Base-by-base conservation (phyloP, 306 rosid species). In the Acacia acuminata region DNA sequence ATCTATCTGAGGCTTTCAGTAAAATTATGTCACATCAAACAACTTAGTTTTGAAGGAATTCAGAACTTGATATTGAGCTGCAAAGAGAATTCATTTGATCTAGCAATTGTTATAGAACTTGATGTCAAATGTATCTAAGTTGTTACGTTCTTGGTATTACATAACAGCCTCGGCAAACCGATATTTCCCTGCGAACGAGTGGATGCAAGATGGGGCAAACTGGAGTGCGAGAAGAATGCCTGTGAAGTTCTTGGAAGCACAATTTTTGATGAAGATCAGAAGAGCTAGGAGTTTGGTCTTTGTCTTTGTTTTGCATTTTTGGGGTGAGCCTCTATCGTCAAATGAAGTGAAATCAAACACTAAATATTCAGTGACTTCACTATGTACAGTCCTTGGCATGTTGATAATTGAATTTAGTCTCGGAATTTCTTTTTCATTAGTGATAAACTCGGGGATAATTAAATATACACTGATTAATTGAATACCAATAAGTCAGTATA, bases 161-260 rank as follows among this genome's bases (percentile, higher is more conserved):
- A 30, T 51, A 86, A 75, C 96, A 93, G 99, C 90, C 87, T 96
- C 15, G 90, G 87, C 76, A 96, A 96, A 82, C 89, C 87, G 2
- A 78, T 79, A 81, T 96, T 96, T 77, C 94, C 97, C 3, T 90
- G 97, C 55, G 97, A 92, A 78, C 88, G 97, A 60, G 91, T 93
- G 51, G 96, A 92, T 83, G 99, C 98, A 83, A 89, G 98, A 78
- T 95, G 99, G 98, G 99, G 99, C 45, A 93, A 93, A 85, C 74
- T 94, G 77, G 99, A 95, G 32, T 95, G 99, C 25, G 94, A 90
- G 86, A 87, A 86, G 82, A 93, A 87, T 0, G 93, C 84, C 34
- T 92, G 98, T 58, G 94, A 95, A 78, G 70, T 93, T 71, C 84
- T 88, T 5, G 96, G 94, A 82, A 84, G 86, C 77, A 81, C 87